Percentiles rank a stretch among this genome's conserved stretches.
Evolutionary conservation across 2,329 filamentous ascomycete species (phyloP).

Genomic region (Aspergillus hiratsukae): DNA sequence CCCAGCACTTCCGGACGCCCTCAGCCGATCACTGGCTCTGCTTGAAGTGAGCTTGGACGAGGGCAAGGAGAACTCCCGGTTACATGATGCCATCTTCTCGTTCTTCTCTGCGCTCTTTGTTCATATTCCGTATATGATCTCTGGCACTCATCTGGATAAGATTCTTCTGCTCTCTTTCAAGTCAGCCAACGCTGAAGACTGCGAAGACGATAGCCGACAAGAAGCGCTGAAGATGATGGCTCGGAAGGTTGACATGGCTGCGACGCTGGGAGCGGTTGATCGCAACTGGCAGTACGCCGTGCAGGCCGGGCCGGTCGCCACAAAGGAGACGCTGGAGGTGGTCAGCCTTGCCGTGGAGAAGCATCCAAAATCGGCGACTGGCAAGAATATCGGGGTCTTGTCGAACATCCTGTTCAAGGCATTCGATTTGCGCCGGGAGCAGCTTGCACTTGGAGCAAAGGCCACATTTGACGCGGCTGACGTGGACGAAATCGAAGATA

Average conservation of each 20-base stretch:
- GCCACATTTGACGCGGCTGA: constrained; percentile 44
- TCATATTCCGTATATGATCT: constrained; percentile 85
- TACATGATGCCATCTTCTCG: constrained; percentile 79
- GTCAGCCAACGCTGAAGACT: constrained; percentile 61
- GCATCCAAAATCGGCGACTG: constrained; percentile 72
- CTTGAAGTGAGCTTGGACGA: constrained; percentile 59
- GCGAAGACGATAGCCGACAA: constrained; percentile 60
- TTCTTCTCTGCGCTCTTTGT: constrained; percentile 76
- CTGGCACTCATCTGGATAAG: constrained; percentile 66
- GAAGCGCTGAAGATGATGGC: constrained; percentile 72
- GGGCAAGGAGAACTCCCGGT: constrained; percentile 52
- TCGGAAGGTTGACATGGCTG: constrained; percentile 70
- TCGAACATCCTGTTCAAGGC: constrained; percentile 55
- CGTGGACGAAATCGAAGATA: constrained; percentile 57
- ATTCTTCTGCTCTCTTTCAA: constrained; percentile 68
- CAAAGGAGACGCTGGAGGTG: constrained; percentile 64
- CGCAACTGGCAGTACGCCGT: constrained; percentile 67
- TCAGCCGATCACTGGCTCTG: constrained; percentile 68
- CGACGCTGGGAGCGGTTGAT: constrained; percentile 69
- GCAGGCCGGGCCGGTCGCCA: constrained; percentile 58
- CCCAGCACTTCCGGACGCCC: constrained; percentile 70
- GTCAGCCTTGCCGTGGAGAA: constrained; percentile 69
- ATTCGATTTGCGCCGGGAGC: constrained; percentile 47
- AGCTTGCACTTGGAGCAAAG: constrained; percentile 25
- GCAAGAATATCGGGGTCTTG: constrained; percentile 68